A percentile compares a stretch with the other conserved stretches of the same genome.
Conservation (phyloP, 2,329 filamentous ascomycete genomes). For the Aspergillus sp. region DNA sequence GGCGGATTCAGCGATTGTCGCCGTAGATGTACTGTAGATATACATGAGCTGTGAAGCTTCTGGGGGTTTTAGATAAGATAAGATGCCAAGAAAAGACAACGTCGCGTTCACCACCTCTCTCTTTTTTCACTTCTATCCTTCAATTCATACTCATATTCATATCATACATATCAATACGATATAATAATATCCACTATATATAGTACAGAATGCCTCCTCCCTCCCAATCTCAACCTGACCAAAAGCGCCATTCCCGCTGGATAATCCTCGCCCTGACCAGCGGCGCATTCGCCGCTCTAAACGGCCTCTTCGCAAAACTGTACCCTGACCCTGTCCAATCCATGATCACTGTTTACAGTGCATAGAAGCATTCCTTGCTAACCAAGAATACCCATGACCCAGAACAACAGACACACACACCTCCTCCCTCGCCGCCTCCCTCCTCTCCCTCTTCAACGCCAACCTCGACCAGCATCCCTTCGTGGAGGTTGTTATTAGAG, state of each 20-base stretch:
- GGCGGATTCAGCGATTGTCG: constrained; percentile 42
- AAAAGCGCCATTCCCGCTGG: constrained; percentile 35
- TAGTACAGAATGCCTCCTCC: constrained; percentile 6
- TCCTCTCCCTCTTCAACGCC: constrained; percentile 49
- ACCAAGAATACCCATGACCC: background rate
- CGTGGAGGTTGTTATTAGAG: constrained; percentile 53
- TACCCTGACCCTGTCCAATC: constrained; percentile 26
- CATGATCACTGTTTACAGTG: too few relatives aligned
- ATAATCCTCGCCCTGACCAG: constrained; percentile 60
- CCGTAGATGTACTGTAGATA: constrained; percentile 26
- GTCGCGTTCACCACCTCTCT: too few relatives aligned
- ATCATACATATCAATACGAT: background rate
- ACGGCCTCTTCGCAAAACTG: constrained; percentile 68
- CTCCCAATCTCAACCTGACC: background rate
- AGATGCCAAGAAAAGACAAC: background rate
- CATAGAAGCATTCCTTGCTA: background rate
- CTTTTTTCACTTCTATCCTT: too few relatives aligned
- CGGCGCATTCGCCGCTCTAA: constrained; percentile 62
- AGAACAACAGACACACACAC: constrained; percentile 64
- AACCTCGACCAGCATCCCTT: constrained; percentile 32
- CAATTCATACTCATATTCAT: too few relatives aligned
- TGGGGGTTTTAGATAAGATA: background rate
- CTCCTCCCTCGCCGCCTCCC: constrained; percentile 48
- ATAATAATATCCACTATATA: background rate
- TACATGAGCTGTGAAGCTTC: background rate